Percentiles rank a stretch among this genome's conserved stretches.
Conservation (phyloP, 495 filamentous ascomycete genomes). For the Penicillium bovifimosum region DNA sequence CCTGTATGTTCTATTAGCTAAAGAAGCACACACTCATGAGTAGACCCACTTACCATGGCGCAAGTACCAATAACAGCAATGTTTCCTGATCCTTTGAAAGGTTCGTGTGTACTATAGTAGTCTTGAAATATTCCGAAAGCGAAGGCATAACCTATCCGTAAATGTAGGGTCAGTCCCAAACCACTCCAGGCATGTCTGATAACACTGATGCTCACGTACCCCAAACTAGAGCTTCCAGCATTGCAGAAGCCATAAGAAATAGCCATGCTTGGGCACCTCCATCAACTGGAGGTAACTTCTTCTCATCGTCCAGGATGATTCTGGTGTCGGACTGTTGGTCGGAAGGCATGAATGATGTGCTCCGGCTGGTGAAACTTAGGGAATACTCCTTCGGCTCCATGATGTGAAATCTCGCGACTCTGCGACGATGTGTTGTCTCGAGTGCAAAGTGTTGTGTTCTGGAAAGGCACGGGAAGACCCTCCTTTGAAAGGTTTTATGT, state of each 20-base stretch:
- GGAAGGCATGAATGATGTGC: background rate
- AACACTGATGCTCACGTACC: slow-evolving; percentile 33
- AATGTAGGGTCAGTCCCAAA: background rate
- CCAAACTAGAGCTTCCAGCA: slow-evolving; percentile 60
- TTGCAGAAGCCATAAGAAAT: slow-evolving; percentile 54
- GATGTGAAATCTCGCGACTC: background rate
- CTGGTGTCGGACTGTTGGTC: slow-evolving; percentile 4
- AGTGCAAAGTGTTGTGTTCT: background rate
- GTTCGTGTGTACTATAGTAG: slow-evolving; percentile 47
- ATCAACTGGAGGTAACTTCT: slow-evolving; percentile 48
- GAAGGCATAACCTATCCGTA: slow-evolving; percentile 52
- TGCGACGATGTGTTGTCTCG: background rate
- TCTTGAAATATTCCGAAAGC: slow-evolving; percentile 57
- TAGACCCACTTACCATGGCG: slow-evolving; percentile 32
- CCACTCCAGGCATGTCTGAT: background rate
- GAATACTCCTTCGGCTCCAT: slow-evolving; percentile 7
- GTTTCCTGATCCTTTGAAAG: slow-evolving; percentile 35
- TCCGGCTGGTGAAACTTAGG: slow-evolving; percentile 3
- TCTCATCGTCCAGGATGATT: background rate
- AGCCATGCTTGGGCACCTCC: slow-evolving; percentile 59
- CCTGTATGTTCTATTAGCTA: slow-evolving; percentile 10
- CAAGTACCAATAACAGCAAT: slow-evolving; percentile 46
- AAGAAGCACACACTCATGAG: background rate
- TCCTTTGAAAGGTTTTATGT: background rate
- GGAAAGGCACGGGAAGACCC: background rate